Percentiles rank a stretch among this genome's conserved stretches.
Evolutionary conservation across 2,329 filamentous ascomycete genomes (phyloP).

Genomic region (Ambrosiella xylebori): DNA sequence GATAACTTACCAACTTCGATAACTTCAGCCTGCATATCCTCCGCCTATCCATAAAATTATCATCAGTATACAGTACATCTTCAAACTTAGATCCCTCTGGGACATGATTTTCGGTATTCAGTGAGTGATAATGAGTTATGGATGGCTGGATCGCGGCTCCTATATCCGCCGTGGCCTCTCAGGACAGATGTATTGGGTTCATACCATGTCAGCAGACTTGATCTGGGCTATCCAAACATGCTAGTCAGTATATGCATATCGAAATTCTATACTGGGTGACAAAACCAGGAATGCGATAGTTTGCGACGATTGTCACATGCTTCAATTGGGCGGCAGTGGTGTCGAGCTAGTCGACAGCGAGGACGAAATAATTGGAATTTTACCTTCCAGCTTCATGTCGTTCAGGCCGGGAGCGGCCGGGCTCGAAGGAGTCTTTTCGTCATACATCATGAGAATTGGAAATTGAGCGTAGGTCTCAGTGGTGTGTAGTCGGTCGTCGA

Average conservation of each 20-base stretch:
- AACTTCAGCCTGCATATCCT: constrained; percentile 91
- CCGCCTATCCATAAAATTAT: constrained; percentile 41
- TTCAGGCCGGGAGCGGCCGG: constrained; percentile 9
- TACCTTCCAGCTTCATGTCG: constrained; percentile 12
- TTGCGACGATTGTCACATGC: background rate
- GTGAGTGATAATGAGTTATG: background rate
- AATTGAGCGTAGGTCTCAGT: background rate
- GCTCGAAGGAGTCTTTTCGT: constrained; percentile 10
- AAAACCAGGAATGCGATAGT: no score
- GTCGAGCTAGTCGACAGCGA: background rate
- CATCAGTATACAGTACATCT: background rate
- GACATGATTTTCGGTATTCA: no score
- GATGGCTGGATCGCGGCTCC: no score
- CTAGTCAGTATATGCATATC: background rate
- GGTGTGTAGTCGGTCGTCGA: background rate
- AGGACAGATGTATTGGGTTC: constrained; percentile 14
- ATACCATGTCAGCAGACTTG: constrained; percentile 97
- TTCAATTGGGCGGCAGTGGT: background rate
- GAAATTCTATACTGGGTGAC: background rate
- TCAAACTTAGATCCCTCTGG: no score
- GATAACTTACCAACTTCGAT: constrained; percentile 72
- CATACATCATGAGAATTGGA: constrained; percentile 6
- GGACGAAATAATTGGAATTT: background rate
- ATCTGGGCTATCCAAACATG: constrained; percentile 54
- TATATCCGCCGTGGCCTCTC: background rate